Percentiles rank a stretch among this genome's conserved stretches.
phyloP scores from a whole-genome alignment of 2,329 filamentous ascomycete genomes.

The Cercospora zeina region DNA sequence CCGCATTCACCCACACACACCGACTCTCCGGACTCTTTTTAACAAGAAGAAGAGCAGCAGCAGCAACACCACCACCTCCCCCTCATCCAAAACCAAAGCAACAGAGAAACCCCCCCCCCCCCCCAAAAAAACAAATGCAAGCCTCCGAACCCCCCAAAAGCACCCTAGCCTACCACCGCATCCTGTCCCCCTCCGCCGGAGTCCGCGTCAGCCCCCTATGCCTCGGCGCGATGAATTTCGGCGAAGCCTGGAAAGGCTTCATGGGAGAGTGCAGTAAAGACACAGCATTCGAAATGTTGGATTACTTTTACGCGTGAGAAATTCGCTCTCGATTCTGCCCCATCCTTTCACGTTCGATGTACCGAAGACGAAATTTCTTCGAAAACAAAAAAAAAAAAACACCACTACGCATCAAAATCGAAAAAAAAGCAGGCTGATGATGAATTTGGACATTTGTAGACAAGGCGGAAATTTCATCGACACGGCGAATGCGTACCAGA shows the following conservation, averaged over 20 bases:
- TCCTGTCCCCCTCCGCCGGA: constrained; percentile 52
- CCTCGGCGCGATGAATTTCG: constrained; percentile 58
- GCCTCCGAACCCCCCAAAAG: background rate
- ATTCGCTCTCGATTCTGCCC: too few species aligned
- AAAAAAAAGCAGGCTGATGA: too few species aligned
- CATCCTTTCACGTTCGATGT: too few species aligned
- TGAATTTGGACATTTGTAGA: background rate
- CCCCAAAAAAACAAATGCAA: too few species aligned
- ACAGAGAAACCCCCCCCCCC: too few species aligned
- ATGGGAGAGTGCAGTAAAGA: constrained; percentile 40
- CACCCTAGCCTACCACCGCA: constrained; percentile 42
- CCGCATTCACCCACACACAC: too few species aligned
- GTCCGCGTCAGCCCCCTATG: constrained; percentile 56
- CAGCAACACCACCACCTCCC: too few species aligned
- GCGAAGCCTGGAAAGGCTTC: constrained; percentile 48
- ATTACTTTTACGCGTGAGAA: constrained; percentile 36
- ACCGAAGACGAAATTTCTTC: background rate
- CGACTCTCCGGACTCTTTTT: too few species aligned
- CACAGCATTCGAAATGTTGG: constrained; percentile 38
- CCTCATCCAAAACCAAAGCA: too few species aligned
- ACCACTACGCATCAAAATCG: too few species aligned
- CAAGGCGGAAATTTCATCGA: constrained; percentile 46
- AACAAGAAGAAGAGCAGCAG: too few species aligned
- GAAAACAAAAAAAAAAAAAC: background rate
- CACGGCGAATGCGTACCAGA: constrained; percentile 45